These are phyloP conservation scores for Trichaptum fuscoviolaceum DNA, from an alignment of 768 basidiomycete species.

Conservation along the genomic window DNA sequence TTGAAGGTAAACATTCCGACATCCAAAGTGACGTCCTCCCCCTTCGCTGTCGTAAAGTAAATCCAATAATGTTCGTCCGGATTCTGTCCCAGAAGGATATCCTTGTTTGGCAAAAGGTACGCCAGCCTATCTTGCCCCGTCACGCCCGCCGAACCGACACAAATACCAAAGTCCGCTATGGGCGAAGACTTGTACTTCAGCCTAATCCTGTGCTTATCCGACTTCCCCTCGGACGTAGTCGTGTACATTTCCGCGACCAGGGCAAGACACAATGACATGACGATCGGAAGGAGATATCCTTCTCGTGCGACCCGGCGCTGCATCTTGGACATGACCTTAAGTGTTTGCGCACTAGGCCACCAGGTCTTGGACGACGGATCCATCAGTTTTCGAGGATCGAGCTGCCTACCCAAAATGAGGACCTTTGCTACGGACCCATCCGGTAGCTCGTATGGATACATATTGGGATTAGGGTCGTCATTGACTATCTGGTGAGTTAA, in stretches of 20 bases:
- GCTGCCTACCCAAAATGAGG: slow-evolving; percentile 3
- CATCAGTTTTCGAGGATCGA: background rate
- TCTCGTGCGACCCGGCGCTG: slow-evolving; percentile 22
- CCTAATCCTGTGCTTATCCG: slow-evolving; percentile 24
- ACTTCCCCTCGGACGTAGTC: slow-evolving; percentile 22
- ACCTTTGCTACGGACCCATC: slow-evolving; percentile 8
- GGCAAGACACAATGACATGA: slow-evolving; percentile 27
- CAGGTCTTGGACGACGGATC: slow-evolving; percentile 21
- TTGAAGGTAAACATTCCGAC: slow-evolving; percentile 40
- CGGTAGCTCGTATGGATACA: background rate
- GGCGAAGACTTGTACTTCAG: slow-evolving; percentile 33
- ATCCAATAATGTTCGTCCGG: slow-evolving; percentile 46
- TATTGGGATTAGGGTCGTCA: slow-evolving; percentile 6
- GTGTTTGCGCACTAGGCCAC: slow-evolving; percentile 29
- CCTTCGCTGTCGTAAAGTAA: slow-evolving; percentile 39
- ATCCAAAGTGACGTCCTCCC: slow-evolving; percentile 37
- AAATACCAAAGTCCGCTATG: slow-evolving; percentile 43
- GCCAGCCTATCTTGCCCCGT: slow-evolving; percentile 31
- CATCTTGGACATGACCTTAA: slow-evolving; percentile 24
- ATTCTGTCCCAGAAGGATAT: slow-evolving; percentile 31
- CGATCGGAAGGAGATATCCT: slow-evolving; percentile 27
- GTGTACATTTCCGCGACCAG: slow-evolving; percentile 38
- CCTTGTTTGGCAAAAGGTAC: slow-evolving; percentile 23
- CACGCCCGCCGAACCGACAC: slow-evolving; percentile 29
- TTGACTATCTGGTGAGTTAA: slow-evolving; percentile 16